Conservation (phyloP, 345 rosid species). For the Carallia pectinifolia region DNA sequence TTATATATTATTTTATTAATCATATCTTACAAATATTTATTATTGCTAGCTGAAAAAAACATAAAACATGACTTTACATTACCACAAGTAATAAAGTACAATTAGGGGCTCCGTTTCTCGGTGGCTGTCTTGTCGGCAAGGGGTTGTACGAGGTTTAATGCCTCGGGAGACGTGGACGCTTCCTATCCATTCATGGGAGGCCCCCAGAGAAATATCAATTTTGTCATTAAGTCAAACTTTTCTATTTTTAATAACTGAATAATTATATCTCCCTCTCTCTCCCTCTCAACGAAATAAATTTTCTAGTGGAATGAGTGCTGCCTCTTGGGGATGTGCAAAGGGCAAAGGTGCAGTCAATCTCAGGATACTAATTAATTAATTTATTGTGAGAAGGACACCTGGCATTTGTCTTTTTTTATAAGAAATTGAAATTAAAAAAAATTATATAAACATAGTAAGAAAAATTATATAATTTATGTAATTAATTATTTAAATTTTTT, state of each 20-base stretch:
- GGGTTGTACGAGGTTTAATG: constrained; percentile 72
- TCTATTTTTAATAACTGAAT: background rate
- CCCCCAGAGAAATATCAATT: constrained; percentile 10
- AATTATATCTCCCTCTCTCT: background rate
- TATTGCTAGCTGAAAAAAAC: too few relatives aligned
- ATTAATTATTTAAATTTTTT: too few relatives aligned
- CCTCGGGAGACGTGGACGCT: constrained; percentile 60
- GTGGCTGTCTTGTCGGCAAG: constrained; percentile 60
- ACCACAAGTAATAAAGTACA: background rate
- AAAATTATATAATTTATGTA: too few relatives aligned
- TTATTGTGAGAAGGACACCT: background rate
- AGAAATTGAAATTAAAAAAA: too few relatives aligned
- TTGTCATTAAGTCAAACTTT: constrained; percentile 20
- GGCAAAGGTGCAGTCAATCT: constrained; percentile 18
- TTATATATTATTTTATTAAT: too few relatives aligned
- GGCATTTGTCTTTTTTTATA: constrained; percentile 2
- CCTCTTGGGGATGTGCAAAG: constrained; percentile 6
- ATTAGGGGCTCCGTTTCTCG: constrained; percentile 28
- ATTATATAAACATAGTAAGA: too few relatives aligned
- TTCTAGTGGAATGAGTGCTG: background rate
- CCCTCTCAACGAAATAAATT: too few relatives aligned
- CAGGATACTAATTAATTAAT: background rate
- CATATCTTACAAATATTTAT: too few relatives aligned
- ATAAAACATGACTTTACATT: too few relatives aligned
- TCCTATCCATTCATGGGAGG: constrained; percentile 41